Percentiles rank a stretch among this genome's conserved stretches.
phyloP scores from a whole-genome alignment of 1,139 yeast genomes.

The Hansenula sp. region DNA sequence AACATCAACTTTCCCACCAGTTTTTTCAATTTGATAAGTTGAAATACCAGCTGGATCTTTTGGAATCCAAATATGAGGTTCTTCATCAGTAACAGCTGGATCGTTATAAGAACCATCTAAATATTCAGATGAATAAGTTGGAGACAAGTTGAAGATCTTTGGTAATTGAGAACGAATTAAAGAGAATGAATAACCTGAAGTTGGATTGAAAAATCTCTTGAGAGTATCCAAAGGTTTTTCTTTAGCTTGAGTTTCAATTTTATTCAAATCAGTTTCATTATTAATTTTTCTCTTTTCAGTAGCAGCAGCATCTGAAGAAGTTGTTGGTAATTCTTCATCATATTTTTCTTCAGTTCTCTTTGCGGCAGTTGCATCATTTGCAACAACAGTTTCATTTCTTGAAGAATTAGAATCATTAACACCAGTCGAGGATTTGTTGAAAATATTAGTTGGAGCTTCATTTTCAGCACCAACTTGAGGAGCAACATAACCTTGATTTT shows the following conservation, averaged over 20 bases:
- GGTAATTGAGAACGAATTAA: slow-evolving; percentile 31
- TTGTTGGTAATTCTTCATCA: slow-evolving; percentile 7
- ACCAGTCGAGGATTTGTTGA: slow-evolving; percentile 2
- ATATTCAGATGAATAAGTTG: slow-evolving; percentile 30
- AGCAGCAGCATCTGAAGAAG: no score
- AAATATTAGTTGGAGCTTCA: slow-evolving; percentile 6
- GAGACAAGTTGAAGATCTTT: slow-evolving; percentile 29
- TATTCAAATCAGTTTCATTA: slow-evolving; percentile 11
- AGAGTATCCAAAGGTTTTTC: slow-evolving; percentile 20
- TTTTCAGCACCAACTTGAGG: neutral
- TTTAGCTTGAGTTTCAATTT: slow-evolving; percentile 12
- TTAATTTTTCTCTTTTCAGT: slow-evolving; percentile 6
- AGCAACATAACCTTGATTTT: neutral
- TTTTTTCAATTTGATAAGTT: slow-evolving; percentile 51
- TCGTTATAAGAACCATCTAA: slow-evolving; percentile 54
- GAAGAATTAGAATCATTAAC: slow-evolving; percentile 20
- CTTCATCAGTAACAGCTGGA: slow-evolving; percentile 58
- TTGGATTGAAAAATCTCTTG: slow-evolving; percentile 32
- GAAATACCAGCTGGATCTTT: slow-evolving; percentile 69
- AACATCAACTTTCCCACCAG: slow-evolving; percentile 54
- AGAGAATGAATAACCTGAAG: slow-evolving; percentile 28
- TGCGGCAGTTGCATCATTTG: neutral
- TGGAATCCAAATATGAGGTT: slow-evolving; percentile 69
- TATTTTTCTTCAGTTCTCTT: slow-evolving; percentile 8
- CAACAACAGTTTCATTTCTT: slow-evolving; percentile 19